Evolutionary conservation across 2,329 filamentous ascomycete species (phyloP), one percentile per base, ranked within the genome.

Genomic region (Alternaria hordeiaustralica): DNA sequence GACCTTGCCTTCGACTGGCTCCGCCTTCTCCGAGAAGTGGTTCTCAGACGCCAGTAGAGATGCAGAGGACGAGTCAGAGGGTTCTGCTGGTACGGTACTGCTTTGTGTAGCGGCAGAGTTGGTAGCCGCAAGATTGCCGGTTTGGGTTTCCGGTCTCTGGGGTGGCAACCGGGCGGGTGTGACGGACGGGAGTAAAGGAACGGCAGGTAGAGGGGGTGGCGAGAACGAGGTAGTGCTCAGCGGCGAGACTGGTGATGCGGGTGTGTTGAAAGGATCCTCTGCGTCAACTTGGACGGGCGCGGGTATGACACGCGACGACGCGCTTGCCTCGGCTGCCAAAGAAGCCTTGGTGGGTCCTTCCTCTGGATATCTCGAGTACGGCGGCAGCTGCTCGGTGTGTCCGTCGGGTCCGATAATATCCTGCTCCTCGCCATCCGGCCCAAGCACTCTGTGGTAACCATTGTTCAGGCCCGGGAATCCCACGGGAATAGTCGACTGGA

Each of bases 341-440:
- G 82, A 77, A 10, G 81, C 82, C 87, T 93, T 84, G 79, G 87
- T 75, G 76, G 86, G 79, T 81, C 90, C 84, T 60, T 93, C 91
- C 56, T 96, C 92, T 3, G 94, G 93, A 79, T 96, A 97, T 77
- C 93, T 87, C 13, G 93, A 92, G 76, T 98, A 98, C 1, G 95
- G 95, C 12, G 95, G 95, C 18, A 97, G 83, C 78, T 97, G 93
- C 79, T 98, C 95, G 2, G 92, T 90, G 75, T 97, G 94, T 1
- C 94, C 94, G 73, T 97, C 89, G 0, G 92, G 92, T 2, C 94
- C 94, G 55, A 97, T 90, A 58, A 97, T 88, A 76, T 94, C 94
- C 50, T 91, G 93, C 71, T 97, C 94, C 80, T 97, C 93, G 56
- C 93, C 93, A 60, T 94, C 92, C 0, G 92, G 90, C 0, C 91